phyloP scores from a whole-genome alignment of 1,284 basidiomycete species.

The Puccinia coronata region DNA sequence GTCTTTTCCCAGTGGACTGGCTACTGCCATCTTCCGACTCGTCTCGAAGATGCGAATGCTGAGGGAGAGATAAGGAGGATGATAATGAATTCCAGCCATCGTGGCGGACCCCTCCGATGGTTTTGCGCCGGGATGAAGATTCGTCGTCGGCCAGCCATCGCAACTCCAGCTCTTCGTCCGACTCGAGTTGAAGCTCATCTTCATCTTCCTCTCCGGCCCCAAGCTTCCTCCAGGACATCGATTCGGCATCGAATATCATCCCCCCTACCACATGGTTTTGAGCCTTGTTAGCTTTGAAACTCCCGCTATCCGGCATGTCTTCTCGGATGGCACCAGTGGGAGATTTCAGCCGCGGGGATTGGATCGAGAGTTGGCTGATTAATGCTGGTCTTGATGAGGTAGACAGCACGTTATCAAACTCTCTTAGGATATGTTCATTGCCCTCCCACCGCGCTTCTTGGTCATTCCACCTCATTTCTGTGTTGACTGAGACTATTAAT shows the following conservation, averaged over 20 bases:
- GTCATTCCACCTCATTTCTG: conserved; percentile 97
- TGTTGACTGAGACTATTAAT: conserved; percentile 67
- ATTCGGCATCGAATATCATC: conserved; percentile 91
- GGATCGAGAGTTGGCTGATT: conserved; percentile 76
- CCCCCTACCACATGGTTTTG: conserved; percentile 77
- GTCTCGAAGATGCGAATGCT: conserved; percentile 60
- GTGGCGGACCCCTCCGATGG: conserved; percentile 53
- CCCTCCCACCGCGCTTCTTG: conserved; percentile 87
- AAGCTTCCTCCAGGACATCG: conserved; percentile 81
- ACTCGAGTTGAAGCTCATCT: conserved; percentile 87
- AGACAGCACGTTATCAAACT: conserved; percentile 79
- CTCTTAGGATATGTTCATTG: conserved; percentile 82
- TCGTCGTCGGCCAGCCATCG: conserved; percentile 67
- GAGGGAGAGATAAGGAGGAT: background rate
- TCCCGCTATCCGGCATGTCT: conserved; percentile 65
- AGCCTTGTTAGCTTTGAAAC: conserved; percentile 43
- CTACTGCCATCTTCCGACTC: conserved; percentile 56
- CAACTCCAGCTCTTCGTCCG: conserved; percentile 60
- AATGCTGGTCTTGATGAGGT: conserved; percentile 88
- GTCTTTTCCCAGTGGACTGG: conserved; percentile 1
- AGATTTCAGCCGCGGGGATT: conserved; percentile 63
- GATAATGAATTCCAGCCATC: conserved; percentile 59
- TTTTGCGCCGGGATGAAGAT: conserved; percentile 52
- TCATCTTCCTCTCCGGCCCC: conserved; percentile 76
- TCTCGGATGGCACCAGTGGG: conserved; percentile 63